Evolutionary conservation across 805 yeast genomes (phyloP).

Genomic region (Candida peoriensis): DNA sequence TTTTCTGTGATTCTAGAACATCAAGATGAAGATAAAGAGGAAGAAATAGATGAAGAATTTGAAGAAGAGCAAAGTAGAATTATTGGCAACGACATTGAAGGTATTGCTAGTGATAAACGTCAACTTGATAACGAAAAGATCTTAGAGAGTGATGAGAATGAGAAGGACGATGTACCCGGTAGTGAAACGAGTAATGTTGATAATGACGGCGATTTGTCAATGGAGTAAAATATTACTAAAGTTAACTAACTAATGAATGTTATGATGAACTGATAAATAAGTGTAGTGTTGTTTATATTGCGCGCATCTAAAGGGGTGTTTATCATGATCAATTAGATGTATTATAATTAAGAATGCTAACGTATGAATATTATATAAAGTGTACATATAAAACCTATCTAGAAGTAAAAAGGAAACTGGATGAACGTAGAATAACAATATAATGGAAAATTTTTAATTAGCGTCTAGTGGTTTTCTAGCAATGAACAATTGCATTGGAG

Average conservation of each 20-base stretch:
- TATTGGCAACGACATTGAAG: conserved; percentile 1
- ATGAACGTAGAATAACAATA: not conserved
- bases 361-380: too few relatives aligned
- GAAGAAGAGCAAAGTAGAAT: conserved; percentile 21
- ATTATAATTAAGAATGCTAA: too few relatives aligned
- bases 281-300: not conserved
- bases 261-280: not conserved
- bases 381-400: too few relatives aligned
- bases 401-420: not conserved
- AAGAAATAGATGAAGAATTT: conserved; percentile 14
- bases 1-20: conserved; percentile 22
- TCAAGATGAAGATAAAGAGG: conserved; percentile 17
- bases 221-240: conserved; percentile 9
- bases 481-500: conserved; percentile 96
- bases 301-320: too few relatives aligned
- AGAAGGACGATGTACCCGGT: conserved; percentile 4
- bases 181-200: conserved; percentile 3
- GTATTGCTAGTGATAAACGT: not conserved
- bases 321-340: too few relatives aligned
- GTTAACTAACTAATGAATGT: not conserved
- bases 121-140: not conserved
- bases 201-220: conserved; percentile 18
- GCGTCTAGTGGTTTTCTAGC: conserved; percentile 68
- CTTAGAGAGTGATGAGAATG: conserved; percentile 1
- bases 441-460: not conserved